These are phyloP conservation scores for Colletotrichum filicis DNA, from an alignment of 2,329 filamentous ascomycete species.

Conservation along the genomic window DNA sequence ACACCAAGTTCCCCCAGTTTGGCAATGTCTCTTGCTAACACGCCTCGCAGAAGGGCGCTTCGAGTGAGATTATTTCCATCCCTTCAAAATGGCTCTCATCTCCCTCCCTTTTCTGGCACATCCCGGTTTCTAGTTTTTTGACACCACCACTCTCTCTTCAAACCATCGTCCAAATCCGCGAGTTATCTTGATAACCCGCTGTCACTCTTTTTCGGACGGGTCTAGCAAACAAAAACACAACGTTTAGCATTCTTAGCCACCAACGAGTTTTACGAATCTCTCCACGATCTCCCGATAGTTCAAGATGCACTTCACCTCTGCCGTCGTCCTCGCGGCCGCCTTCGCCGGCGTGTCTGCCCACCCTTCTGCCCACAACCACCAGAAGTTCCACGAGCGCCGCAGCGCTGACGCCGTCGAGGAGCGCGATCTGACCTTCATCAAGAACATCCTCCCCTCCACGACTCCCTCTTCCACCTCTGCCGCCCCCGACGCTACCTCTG, in stretches of 20 bases:
- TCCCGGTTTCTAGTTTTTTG: slow-evolving; percentile 1
- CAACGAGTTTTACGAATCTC: slow-evolving; percentile 23
- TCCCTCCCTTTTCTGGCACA: slow-evolving; percentile 21
- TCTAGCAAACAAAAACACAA: slow-evolving; percentile 11
- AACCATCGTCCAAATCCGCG: slow-evolving; percentile 34
- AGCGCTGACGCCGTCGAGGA: slow-evolving; percentile 15
- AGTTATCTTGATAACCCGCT: slow-evolving; percentile 29
- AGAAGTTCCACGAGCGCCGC: slow-evolving; percentile 42
- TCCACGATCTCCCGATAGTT: background rate
- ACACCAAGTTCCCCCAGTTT: background rate
- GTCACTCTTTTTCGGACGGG: slow-evolving; percentile 37
- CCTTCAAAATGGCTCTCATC: slow-evolving; percentile 33
- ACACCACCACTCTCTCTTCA: slow-evolving; percentile 18
- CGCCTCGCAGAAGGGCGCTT: slow-evolving; percentile 1
- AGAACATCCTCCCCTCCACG: slow-evolving; percentile 13
- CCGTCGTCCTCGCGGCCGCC: slow-evolving; percentile 52
- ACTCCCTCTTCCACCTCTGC: background rate
- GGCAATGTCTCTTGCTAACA: slow-evolving; percentile 26
- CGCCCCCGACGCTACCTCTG: slow-evolving; percentile 42
- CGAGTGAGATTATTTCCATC: slow-evolving; percentile 27
- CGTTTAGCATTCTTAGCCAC: slow-evolving; percentile 6
- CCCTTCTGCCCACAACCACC: slow-evolving; percentile 50
- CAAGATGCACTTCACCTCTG: slow-evolving; percentile 54
- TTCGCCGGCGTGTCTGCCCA: slow-evolving; percentile 52
- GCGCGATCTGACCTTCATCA: slow-evolving; percentile 26